Evolutionary conservation across 371 early-diverging fungal genomes (phyloP), one percentile per base, ranked within the genome.

Genomic region (Mycotypha africana): DNA sequence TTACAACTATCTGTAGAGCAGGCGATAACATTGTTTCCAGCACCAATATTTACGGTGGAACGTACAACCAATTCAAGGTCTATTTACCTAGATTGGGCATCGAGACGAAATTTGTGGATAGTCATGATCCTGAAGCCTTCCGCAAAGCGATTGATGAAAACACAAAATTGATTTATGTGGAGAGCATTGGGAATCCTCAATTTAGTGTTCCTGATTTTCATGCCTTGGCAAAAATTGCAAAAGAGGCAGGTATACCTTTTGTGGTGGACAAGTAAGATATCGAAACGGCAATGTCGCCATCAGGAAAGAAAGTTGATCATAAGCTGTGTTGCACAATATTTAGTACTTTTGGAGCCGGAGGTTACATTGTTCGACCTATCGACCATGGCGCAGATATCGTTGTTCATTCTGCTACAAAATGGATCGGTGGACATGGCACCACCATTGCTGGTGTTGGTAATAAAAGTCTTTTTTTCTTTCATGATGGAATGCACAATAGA

Each of bases 311-410:
- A n/a, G n/a, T n/a, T n/a, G n/a, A n/a, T n/a, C n/a, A n/a, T n/a
- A n/a, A n/a, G n/a, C n/a, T n/a, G n/a, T n/a, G n/a, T n/a, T n/a
- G n/a, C n/a, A n/a, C n/a, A n/a, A n/a, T n/a, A n/a, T n/a, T n/a
- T 73, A 93, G 92, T 75, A 93, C 93, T 0, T 91, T 92, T 56
- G 95, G 93, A 51, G 85, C 88, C 47, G 93, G 88, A 40, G 94
- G 92, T n/a, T 93, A 87, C 65, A 69, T 92, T 31, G 70, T 76
- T 24, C 78, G 73, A 11, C 95, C 95, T 14, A 83, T 94, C 52
- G 85, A 88, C 15, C 84, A 91, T 60, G 93, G 92, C 44, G 95
- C 95, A 17, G 92, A 94, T 67, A 92, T 94, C 58, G 84, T 94
- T 39, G 84, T 89, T 14, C 86, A 86, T 41, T 89, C 89, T 26